Conservation (phyloP, 768 basidiomycete genomes). For the Mycena amicta region DNA sequence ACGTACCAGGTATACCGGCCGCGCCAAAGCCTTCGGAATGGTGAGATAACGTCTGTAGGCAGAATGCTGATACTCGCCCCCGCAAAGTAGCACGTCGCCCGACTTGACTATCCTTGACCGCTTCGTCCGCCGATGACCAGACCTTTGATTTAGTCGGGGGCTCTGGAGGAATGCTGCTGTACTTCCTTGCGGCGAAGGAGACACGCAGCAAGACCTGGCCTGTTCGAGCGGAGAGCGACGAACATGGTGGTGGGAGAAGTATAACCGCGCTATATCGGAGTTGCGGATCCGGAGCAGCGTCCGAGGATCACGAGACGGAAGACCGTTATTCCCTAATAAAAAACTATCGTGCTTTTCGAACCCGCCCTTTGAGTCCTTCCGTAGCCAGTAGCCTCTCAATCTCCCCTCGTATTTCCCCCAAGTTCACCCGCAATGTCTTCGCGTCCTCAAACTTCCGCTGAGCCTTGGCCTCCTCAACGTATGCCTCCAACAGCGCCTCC, state of each 20-base stretch:
- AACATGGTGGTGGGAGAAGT: conserved; percentile 16
- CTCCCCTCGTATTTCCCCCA: conserved; percentile 83
- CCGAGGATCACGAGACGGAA: no score
- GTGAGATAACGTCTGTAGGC: conserved; percentile 1
- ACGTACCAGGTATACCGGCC: conserved; percentile 82
- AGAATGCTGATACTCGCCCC: conserved; percentile 57
- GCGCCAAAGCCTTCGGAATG: conserved; percentile 74
- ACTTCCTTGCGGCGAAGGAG: conserved; percentile 29
- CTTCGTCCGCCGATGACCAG: conserved; percentile 82
- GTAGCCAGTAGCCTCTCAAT: conserved; percentile 65
- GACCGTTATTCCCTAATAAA: no score
- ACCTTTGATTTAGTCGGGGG: conserved; percentile 58
- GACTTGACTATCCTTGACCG: conserved; percentile 81
- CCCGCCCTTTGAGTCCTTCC: conserved; percentile 16
- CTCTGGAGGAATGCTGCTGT: conserved; percentile 36
- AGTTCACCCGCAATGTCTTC: conserved; percentile 75
- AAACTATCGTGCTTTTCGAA: neutral
- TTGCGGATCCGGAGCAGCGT: no score
- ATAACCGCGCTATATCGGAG: no score
- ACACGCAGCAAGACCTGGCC: conserved; percentile 22
- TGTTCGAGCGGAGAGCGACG: conserved; percentile 13
- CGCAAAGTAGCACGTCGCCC: conserved; percentile 77
- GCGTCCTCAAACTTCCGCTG: conserved; percentile 96
- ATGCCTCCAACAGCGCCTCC: conserved; percentile 87
- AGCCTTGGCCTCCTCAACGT: conserved; percentile 86